Conservation (phyloP, 2,329 filamentous ascomycete genomes). For the Penicillium sp. region DNA sequence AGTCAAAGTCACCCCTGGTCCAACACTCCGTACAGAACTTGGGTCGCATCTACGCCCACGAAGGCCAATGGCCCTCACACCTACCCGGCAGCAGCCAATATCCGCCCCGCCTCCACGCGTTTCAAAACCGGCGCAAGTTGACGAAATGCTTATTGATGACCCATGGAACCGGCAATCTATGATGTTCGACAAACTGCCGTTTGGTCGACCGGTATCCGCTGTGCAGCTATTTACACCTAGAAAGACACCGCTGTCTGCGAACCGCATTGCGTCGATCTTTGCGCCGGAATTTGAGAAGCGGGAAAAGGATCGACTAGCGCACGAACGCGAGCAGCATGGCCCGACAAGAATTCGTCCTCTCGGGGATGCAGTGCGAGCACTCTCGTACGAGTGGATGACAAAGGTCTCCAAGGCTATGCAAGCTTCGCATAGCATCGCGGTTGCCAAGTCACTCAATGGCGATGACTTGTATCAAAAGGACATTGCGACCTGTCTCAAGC, state of each 20-base stretch:
- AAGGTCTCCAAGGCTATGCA: constrained; percentile 30
- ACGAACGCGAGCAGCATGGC: constrained; percentile 14
- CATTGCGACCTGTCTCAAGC: constrained; percentile 34
- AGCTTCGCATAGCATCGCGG: constrained; percentile 18
- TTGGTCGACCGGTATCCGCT: constrained; percentile 28
- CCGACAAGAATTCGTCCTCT: constrained; percentile 20
- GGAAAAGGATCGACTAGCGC: constrained; percentile 22
- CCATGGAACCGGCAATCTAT: constrained; percentile 19
- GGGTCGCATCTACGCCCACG: constrained; percentile 14
- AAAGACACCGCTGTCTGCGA: constrained; percentile 20
- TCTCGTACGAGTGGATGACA: constrained; percentile 35
- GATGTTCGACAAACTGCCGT: constrained; percentile 12
- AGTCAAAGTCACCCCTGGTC: too few relatives aligned
- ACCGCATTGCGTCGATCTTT: constrained; percentile 28
- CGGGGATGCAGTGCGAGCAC: constrained; percentile 32
- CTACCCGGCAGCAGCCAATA: neutral
- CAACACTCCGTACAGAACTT: constrained; percentile 16
- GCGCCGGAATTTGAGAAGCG: constrained; percentile 25
- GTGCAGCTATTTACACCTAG: constrained; percentile 25
- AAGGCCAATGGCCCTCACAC: constrained; percentile 3
- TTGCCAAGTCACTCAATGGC: constrained; percentile 33
- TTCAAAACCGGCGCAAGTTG: neutral
- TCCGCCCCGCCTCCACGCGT: neutral
- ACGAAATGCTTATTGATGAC: constrained; percentile 12
- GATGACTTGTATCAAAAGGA: constrained; percentile 34